Conservation (phyloP, 345 rosid genomes). For the Chamaenerion angustifolium region DNA sequence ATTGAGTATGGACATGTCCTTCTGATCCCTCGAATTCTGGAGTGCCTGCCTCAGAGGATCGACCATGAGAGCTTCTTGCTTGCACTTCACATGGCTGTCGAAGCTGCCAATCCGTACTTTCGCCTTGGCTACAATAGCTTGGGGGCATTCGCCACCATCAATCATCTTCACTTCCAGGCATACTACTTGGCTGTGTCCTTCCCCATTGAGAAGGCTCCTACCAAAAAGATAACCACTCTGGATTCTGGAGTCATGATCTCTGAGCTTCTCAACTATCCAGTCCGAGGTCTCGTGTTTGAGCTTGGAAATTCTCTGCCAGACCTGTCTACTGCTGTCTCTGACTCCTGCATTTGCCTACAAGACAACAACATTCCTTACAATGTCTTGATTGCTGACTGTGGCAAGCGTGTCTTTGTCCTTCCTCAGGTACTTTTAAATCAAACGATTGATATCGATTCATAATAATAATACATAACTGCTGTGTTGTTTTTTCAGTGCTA, state of each 20-base stretch:
- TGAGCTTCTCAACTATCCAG: constrained; percentile 62
- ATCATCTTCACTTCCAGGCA: constrained; percentile 99
- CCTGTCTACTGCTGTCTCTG: constrained; percentile 42
- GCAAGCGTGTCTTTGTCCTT: constrained; percentile 57
- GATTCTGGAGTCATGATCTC: constrained; percentile 44
- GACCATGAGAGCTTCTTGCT: constrained; percentile 76
- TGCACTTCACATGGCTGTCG: constrained; percentile 70
- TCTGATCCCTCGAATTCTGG: constrained; percentile 70
- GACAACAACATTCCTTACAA: constrained; percentile 82
- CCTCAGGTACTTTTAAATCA: constrained; percentile 89
- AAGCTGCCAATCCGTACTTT: constrained; percentile 71
- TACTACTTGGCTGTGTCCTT: constrained; percentile 67
- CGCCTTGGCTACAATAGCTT: constrained; percentile 93
- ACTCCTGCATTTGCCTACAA: constrained; percentile 79
- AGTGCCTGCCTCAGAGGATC: constrained; percentile 91
- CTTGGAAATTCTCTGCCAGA: constrained; percentile 50
- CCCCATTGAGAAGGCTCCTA: constrained; percentile 79
- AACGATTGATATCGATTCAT: too few species aligned
- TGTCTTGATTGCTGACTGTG: constrained; percentile 69
- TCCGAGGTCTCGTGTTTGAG: constrained; percentile 76
- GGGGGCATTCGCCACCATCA: constrained; percentile 96
- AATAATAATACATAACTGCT: too few species aligned
- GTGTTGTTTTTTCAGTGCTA: constrained; percentile 47
- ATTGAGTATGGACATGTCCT: constrained; percentile 95
- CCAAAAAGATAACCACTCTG: constrained; percentile 35